Evolutionary conservation across 2,329 filamentous ascomycete species (phyloP).

Genomic region (Chaetomiaceae sp.): DNA sequence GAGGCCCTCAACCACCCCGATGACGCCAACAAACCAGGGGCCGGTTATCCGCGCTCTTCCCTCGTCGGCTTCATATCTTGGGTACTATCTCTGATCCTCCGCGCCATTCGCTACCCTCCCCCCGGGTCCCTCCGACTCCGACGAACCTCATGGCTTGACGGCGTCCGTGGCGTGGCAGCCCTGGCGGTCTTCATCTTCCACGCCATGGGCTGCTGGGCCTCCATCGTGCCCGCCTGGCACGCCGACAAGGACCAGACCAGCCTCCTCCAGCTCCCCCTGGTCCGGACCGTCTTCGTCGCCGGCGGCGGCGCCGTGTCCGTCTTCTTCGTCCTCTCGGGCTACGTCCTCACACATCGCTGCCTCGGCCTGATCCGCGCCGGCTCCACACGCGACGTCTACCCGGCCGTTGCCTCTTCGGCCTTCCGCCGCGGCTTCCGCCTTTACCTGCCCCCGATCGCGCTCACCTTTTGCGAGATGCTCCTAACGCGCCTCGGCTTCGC

Average conservation of each 20-base stretch:
- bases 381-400: neutral
- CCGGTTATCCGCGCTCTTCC: neutral
- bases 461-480: conserved; percentile 9
- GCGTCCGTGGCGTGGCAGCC: conserved; percentile 13
- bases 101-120: neutral
- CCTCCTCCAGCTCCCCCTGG: conserved; percentile 1
- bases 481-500: neutral
- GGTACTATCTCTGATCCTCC: neutral
- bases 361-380: conserved; percentile 1
- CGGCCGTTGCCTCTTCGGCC: neutral
- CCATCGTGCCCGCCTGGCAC: conserved; percentile 4
- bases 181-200: conserved; percentile 13
- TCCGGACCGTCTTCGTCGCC: conserved; percentile 5
- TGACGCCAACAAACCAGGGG: neutral
- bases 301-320: conserved; percentile 6
- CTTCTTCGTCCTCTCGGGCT: conserved; percentile 9
- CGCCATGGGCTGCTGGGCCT: conserved; percentile 5
- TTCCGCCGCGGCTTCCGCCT: conserved; percentile 6
- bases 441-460: neutral
- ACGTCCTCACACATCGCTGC: conserved; percentile 3
- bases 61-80: neutral
- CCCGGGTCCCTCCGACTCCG: neutral
- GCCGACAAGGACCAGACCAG: conserved; percentile 4
- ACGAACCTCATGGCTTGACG: conserved; percentile 10
- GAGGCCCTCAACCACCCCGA: neutral